Evolutionary conservation across 192 early-diverging fungal species (phyloP), one percentile per base, ranked within the genome.

Genomic region (Spizellomyces punctatus): DNA sequence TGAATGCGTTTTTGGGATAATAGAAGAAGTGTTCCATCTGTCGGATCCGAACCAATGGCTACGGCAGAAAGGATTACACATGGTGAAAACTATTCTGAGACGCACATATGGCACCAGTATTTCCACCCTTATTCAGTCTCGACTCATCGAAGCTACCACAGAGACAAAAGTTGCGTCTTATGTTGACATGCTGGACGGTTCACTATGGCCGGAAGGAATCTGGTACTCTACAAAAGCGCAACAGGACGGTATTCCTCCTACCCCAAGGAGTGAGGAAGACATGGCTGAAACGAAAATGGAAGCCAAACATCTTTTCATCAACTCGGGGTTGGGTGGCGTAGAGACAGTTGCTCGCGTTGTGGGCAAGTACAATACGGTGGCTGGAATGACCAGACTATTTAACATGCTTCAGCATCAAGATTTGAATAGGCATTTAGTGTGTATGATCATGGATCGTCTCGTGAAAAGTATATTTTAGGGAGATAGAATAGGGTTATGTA

Each of bases 1-100:
- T 27, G 83, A 84, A 45, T 76, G 77, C 50, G 48, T 76, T 4
- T 80, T 84, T 65, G 72, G 69, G 8, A 58, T 75, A n/a, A 76
- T 85, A 27, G 83, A 85, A 62, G 83, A 85, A 65, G 64, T 82
- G 0, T 82, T 85, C 58, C 57, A 68, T 9, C 71, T 81, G 14
- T 73, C 72, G 12, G 74, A 75, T 54, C 75, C 74, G 57, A 69
- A 63, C 36, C 76, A 77, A 48, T 85, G 83, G 83, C 72, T 85
- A 17, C 66, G 80, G 5, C 80, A 82, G 66, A 73, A 79, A 70
- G 75, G 76, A 8, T 59, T 85, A 1, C 79, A 81, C 21, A 54
- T 79, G 17, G 78, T 80, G 41, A 82, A 82, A 46, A 72, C 71
- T 4, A 68, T 85, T 10, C 57, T 85, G 45, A 63, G 76, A 48